phyloP scores from a whole-genome alignment of 208 protist genomes.

The Crithidia brevicula region DNA sequence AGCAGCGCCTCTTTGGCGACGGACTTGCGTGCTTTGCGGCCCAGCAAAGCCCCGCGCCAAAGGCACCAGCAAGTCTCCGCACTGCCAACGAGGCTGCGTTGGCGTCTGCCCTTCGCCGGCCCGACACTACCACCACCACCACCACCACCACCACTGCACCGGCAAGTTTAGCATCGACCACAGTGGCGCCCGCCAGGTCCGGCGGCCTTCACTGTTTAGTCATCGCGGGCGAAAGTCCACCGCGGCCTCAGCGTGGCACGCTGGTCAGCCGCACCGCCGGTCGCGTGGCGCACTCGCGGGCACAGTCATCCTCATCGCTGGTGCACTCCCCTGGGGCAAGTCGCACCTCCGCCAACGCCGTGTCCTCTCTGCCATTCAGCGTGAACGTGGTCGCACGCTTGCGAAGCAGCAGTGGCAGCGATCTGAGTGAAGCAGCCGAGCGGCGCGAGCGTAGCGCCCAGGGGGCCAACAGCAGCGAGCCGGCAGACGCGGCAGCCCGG shows the following conservation, averaged over 20 bases:
- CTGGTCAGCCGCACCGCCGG: slow-evolving; percentile 11
- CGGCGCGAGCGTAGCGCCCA: neutral
- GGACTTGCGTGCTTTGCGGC: slow-evolving; percentile 17
- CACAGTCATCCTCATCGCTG: neutral
- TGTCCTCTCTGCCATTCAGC: neutral
- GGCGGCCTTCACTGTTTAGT: neutral
- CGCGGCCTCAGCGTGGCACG: slow-evolving; percentile 1
- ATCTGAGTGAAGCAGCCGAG: neutral
- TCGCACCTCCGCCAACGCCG: neutral
- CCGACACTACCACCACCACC: neutral
- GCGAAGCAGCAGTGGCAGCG: slow-evolving; percentile 5
- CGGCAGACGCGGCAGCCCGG: no score
- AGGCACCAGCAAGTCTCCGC: neutral
- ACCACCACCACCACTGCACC: no score
- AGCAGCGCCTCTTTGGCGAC: slow-evolving; percentile 6
- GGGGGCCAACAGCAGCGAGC: neutral
- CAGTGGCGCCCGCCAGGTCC: no score
- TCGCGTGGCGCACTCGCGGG: neutral
- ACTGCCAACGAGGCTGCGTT: neutral
- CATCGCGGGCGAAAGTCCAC: neutral
- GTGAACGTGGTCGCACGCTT: neutral
- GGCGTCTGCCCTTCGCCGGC: slow-evolving; percentile 1
- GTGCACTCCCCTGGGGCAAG: neutral
- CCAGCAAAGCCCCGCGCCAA: slow-evolving; percentile 13
- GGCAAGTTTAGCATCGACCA: no score